Conservation (phyloP, 1,284 basidiomycete species). For the Peniophora sp. region DNA sequence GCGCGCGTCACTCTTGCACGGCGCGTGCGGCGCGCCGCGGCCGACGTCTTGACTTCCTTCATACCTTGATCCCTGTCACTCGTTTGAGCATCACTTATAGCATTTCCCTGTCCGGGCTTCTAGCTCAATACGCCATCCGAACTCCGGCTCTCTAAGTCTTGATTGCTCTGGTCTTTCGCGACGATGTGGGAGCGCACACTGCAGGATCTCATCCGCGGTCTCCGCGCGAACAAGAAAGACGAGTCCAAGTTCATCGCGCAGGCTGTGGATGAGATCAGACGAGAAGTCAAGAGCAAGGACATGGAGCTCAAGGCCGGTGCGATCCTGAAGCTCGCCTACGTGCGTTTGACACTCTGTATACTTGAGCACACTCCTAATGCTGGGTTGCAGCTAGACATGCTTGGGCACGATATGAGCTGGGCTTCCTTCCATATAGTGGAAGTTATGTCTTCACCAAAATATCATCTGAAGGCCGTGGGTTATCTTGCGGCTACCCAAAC, state of each 20-base stretch:
- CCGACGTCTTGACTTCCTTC: not conserved
- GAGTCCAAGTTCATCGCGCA: conserved; percentile 76
- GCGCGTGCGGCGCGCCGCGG: too few species aligned
- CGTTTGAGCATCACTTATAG: not conserved
- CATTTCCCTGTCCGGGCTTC: not conserved
- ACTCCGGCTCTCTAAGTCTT: not conserved
- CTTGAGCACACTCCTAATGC: conserved; percentile 5
- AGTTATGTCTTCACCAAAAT: conserved; percentile 90
- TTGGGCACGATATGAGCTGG: conserved; percentile 87
- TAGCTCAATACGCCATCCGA: not conserved
- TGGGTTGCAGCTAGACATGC: conserved; percentile 76
- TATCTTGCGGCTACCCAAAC: conserved; percentile 94
- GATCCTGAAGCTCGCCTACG: conserved; percentile 94
- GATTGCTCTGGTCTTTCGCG: not conserved
- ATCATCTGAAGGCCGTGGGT: conserved; percentile 92
- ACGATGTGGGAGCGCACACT: conserved; percentile 90
- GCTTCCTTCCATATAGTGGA: conserved; percentile 94
- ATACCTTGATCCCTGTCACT: not conserved
- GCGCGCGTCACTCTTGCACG: too few species aligned
- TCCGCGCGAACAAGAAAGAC: conserved; percentile 81
- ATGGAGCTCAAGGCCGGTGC: conserved; percentile 97
- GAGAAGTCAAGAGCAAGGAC: conserved; percentile 89
- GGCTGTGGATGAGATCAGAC: conserved; percentile 82
- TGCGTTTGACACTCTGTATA: conserved; percentile 35
- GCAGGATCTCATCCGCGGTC: conserved; percentile 86